Evolutionary conservation across 495 filamentous ascomycete species (phyloP).

Genomic region (Neurospora sp.): DNA sequence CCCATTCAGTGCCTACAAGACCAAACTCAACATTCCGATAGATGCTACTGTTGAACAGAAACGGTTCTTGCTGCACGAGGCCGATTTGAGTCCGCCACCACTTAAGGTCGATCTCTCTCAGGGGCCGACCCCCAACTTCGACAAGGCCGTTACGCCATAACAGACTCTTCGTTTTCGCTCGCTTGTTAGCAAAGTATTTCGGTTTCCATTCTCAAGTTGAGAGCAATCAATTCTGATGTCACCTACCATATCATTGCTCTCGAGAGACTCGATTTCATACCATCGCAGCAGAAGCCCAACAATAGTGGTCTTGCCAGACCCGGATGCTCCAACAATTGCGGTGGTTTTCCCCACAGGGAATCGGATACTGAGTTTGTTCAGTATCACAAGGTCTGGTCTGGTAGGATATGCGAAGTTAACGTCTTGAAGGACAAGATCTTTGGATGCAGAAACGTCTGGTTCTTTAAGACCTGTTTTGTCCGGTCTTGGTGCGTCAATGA

Average conservation of each 20-base stretch:
- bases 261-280: constrained; percentile 44
- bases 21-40: constrained; percentile 56
- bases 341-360: constrained; percentile 71
- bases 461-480: constrained; percentile 35
- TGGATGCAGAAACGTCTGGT: constrained; percentile 33
- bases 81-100: constrained; percentile 58
- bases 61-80: constrained; percentile 59
- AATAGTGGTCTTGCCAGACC: constrained; percentile 61
- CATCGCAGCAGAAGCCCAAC: constrained; percentile 53
- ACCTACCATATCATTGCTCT: constrained; percentile 39
- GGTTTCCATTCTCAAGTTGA: constrained; percentile 5
- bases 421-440: constrained; percentile 47
- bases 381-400: constrained; percentile 46
- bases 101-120: constrained; percentile 45
- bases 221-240: neutral
- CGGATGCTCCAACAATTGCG: constrained; percentile 74
- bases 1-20: constrained; percentile 52
- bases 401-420: constrained; percentile 58
- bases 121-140: constrained; percentile 39
- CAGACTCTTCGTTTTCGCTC: constrained; percentile 17
- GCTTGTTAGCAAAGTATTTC: neutral
- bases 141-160: constrained; percentile 39
- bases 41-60: constrained; percentile 60
- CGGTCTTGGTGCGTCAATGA: constrained; percentile 43
- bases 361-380: constrained; percentile 39